Conservation (phyloP, 2,329 filamentous ascomycete species). For the Orbilia ellipsospora region DNA sequence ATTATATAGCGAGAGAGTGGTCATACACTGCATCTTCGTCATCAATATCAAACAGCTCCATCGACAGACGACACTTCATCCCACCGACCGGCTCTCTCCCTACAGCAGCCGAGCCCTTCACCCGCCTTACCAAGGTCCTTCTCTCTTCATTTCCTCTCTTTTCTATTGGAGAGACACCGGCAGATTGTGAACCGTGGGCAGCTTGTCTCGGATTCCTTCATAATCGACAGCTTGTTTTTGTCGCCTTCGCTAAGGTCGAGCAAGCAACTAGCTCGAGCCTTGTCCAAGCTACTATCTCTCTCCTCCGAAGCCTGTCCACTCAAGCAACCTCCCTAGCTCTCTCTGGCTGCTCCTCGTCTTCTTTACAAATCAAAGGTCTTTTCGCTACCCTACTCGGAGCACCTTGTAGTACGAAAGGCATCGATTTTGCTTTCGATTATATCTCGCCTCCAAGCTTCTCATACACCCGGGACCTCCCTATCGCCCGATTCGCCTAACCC, state of each 20-base stretch:
- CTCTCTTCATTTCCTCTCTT: neutral
- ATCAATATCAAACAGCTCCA: neutral
- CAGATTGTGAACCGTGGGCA: neutral
- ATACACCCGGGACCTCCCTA: slow-evolving; percentile 9
- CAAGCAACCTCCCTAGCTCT: neutral
- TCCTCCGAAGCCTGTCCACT: neutral
- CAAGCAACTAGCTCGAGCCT: neutral
- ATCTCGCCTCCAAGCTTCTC: slow-evolving; percentile 18
- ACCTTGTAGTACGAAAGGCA: neutral
- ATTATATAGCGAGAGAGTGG: too few relatives aligned
- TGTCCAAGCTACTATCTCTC: neutral
- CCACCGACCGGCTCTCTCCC: neutral
- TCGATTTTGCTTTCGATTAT: too few relatives aligned
- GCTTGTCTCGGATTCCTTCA: slow-evolving; percentile 1
- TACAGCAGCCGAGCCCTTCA: neutral
- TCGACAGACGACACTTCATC: neutral
- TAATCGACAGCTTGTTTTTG: slow-evolving; percentile 3
- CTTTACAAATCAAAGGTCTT: neutral
- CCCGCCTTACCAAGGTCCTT: neutral
- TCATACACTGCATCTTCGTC: too few relatives aligned
- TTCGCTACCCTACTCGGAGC: slow-evolving; percentile 6
- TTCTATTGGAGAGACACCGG: neutral
- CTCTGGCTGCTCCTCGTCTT: neutral
- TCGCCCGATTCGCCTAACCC: slow-evolving; percentile 32
- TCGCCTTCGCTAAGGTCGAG: slow-evolving; percentile 2